A percentile compares a stretch with the other conserved stretches of the same genome.
Evolutionary conservation across 176 grass and related monocot species (phyloP).

Genomic region (Avena insularis): DNA sequence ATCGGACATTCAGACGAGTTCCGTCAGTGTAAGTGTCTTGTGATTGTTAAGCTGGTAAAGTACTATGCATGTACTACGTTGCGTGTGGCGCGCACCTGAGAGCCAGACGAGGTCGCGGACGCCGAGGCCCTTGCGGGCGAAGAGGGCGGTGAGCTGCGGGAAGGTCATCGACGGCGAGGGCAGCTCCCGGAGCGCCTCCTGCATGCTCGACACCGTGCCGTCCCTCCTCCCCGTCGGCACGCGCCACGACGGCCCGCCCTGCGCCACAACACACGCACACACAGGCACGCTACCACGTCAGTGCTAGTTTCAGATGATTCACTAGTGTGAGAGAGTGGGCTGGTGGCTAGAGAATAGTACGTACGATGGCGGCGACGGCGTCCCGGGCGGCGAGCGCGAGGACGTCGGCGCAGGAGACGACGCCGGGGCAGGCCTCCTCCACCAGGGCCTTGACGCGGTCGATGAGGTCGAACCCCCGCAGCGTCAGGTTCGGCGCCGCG

Average conservation of each 20-base stretch:
- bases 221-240: conserved; percentile 88
- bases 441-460: conserved; percentile 72
- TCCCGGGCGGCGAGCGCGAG: conserved; percentile 74
- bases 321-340: no score
- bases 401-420: conserved; percentile 94
- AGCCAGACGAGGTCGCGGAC: conserved; percentile 78
- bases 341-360: background rate
- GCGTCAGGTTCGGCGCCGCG: conserved; percentile 67
- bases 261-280: background rate
- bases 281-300: background rate
- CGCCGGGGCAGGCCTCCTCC: conserved; percentile 85
- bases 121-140: conserved; percentile 71
- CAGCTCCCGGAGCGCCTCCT: conserved; percentile 66
- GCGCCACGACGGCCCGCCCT: conserved; percentile 92
- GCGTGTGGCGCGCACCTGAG: conserved; percentile 51
- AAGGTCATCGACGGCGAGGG: conserved; percentile 65
- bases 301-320: background rate
- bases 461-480: conserved; percentile 86
- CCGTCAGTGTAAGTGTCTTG: background rate
- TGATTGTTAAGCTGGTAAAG: background rate
- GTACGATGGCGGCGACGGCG: conserved; percentile 75
- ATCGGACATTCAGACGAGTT: background rate
- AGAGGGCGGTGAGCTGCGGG: conserved; percentile 52
- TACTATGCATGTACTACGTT: background rate
- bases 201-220: conserved; percentile 62